A percentile compares a stretch with the other conserved stretches of the same genome.
Evolutionary conservation across 2,329 filamentous ascomycete species (phyloP).

Genomic region (Rhytidhysteron rufulum): DNA sequence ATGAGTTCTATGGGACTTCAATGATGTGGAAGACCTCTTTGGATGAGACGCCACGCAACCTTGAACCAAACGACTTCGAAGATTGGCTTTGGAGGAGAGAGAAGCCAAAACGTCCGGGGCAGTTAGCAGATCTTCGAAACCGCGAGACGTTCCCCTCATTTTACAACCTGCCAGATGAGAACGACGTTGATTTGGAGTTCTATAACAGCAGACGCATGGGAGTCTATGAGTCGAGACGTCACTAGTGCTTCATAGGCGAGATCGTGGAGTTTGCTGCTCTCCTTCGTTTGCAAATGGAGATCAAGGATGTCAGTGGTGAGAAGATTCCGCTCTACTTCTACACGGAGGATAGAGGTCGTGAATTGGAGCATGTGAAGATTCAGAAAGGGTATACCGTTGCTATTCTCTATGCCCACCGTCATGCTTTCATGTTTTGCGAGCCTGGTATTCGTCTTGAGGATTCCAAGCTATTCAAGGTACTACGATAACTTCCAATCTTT

Average conservation of each 20-base stretch:
- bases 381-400: slow-evolving; percentile 18
- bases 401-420: slow-evolving; percentile 9
- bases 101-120: slow-evolving; percentile 12
- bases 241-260: slow-evolving; percentile 20
- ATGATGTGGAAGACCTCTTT: slow-evolving; percentile 18
- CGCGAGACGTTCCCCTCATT: slow-evolving; percentile 15
- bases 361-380: slow-evolving; percentile 14
- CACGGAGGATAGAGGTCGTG: slow-evolving; percentile 19
- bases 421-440: background rate
- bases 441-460: slow-evolving; percentile 1
- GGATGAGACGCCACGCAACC: slow-evolving; percentile 12
- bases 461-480: background rate
- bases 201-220: slow-evolving; percentile 8
- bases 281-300: slow-evolving; percentile 16
- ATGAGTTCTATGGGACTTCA: slow-evolving; percentile 13
- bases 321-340: slow-evolving; percentile 24
- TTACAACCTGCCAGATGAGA: slow-evolving; percentile 12
- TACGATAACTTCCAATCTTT: background rate
- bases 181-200: slow-evolving; percentile 6
- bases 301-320: slow-evolving; percentile 20
- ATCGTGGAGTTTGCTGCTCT: slow-evolving; percentile 17
- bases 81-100: slow-evolving; percentile 23
- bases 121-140: slow-evolving; percentile 13
- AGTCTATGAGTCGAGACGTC: slow-evolving; percentile 11
- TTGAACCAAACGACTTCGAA: slow-evolving; percentile 15